A percentile compares a stretch with the other conserved stretches of the same genome.
Evolutionary conservation across 352 stramenopile genomes (phyloP).

Genomic region (Phytophthora pisi): DNA sequence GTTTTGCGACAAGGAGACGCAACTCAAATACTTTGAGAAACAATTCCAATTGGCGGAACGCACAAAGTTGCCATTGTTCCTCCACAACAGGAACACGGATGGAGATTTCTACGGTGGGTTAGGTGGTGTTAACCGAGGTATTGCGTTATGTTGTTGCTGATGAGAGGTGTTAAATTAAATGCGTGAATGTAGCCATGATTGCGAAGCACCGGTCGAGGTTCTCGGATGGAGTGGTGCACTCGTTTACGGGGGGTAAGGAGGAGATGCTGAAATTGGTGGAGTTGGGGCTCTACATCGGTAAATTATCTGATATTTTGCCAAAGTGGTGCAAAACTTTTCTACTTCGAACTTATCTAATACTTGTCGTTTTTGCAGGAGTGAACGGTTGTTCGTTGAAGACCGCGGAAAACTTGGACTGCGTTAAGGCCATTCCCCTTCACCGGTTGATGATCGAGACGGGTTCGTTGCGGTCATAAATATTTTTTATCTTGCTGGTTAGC

Average conservation of each 20-base stretch:
- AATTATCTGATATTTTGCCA: neutral
- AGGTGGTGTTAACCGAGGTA: neutral
- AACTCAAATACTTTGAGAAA: conserved; percentile 93
- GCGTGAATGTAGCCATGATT: conserved; percentile 66
- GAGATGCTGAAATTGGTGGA: conserved; percentile 92
- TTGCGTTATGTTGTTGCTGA: conserved; percentile 4
- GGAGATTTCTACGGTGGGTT: conserved; percentile 90
- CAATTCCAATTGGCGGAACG: conserved; percentile 92
- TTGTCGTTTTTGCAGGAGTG: conserved; percentile 56
- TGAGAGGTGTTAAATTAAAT: neutral
- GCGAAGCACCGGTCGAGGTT: conserved; percentile 69
- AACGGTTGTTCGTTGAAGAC: conserved; percentile 98
- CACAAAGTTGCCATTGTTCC: conserved; percentile 93
- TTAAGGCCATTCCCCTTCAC: conserved; percentile 92
- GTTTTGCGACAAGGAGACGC: conserved; percentile 92
- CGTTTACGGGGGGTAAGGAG: conserved; percentile 94
- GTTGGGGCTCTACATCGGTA: conserved; percentile 95
- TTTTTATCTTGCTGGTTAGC: neutral
- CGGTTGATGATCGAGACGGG: conserved; percentile 95
- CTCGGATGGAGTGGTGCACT: conserved; percentile 94
- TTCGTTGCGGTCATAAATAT: conserved; percentile 24
- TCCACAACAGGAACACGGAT: conserved; percentile 96
- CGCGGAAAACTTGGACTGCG: conserved; percentile 92
- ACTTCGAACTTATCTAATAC: neutral
- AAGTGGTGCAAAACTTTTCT: neutral